Evolutionary conservation across 176 grass and related monocot species (phyloP), one percentile per base, ranked within the genome.

Genomic region (Raddia distichophylla): DNA sequence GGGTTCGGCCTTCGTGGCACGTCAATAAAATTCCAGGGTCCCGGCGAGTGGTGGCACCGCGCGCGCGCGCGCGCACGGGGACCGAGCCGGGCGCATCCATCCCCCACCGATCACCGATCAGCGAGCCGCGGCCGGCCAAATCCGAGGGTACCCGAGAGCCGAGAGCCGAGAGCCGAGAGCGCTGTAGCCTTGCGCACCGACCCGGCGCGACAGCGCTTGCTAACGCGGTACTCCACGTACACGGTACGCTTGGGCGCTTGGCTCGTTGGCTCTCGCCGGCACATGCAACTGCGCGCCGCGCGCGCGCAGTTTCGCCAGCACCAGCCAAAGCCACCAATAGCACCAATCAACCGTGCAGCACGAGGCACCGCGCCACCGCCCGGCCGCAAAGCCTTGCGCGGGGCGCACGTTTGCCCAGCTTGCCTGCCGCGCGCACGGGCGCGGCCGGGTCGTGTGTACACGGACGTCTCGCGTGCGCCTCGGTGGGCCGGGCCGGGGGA

Each of bases 91-190:
- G 48, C 32, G 56, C 67, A 75, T 94, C 86, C 85, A 49, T 79
- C 68, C 51, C 20, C 37, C 37, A 27, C 27, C 27, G 27, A 27
- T 27, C 37, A 40, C 37, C 4, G 37, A 40, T 2, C 37, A 40
- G 37, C 2, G 45, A 22, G 19, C 91, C 27, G 27, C 27, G 27
- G 27, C 27, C 75, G 86, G 64, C 79, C 89, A 74, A 91, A 88
- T 85, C 74, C 73, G 14, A 20, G 22, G 5, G 5, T 10, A 0
- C 52, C 34, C 82, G 65, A 3, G 18, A 43, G 42, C 59, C 77
- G 71, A 81, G 86, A n/a, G n/a, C n/a, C n/a, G n/a, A n/a, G n/a
- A n/a, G n/a, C n/a, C n/a, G n/a, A n/a, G n/a, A 19, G 19, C 70
- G 62, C 69, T 80, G 81, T 15, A 2, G 33, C 48, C 51, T 34